Evolutionary conservation across 176 grass and related monocot species (phyloP).

Genomic region (Ensete glaucum): DNA sequence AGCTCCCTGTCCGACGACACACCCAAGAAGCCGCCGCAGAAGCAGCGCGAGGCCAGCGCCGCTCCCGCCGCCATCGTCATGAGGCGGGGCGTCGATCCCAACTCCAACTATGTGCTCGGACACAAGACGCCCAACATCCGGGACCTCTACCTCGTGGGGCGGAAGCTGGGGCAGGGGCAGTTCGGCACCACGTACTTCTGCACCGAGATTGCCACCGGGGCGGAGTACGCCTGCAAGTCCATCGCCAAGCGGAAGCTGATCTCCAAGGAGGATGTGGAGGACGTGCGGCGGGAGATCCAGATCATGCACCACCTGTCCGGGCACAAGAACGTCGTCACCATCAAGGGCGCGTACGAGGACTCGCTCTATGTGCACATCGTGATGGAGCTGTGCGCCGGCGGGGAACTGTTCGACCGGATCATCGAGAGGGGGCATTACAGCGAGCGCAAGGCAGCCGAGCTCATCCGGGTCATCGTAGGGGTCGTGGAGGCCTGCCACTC

Average conservation of each 20-base stretch:
- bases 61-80: constrained; percentile 12
- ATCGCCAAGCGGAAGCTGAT: constrained; percentile 98
- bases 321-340: constrained; percentile 71
- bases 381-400: constrained; percentile 92
- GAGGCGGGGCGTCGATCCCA: constrained; percentile 43
- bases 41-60: background rate
- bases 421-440: constrained; percentile 91
- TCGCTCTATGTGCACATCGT: constrained; percentile 85
- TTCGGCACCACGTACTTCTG: constrained; percentile 87
- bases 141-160: constrained; percentile 56
- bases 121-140: constrained; percentile 68
- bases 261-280: constrained; percentile 69
- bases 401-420: constrained; percentile 95
- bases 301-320: constrained; percentile 99
- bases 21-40: constrained; percentile 15
- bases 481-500: constrained; percentile 97
- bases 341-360: constrained; percentile 98
- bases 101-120: constrained; percentile 62
- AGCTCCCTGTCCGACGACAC: constrained; percentile 22
- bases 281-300: constrained; percentile 99
- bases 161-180: constrained; percentile 86
- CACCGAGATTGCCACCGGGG: constrained; percentile 66
- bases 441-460: constrained; percentile 91
- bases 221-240: constrained; percentile 81
- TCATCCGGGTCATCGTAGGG: constrained; percentile 83